These are phyloP conservation scores for Marchantia polymorpha DNA, from an alignment of 225 moss, liverwort and hornwort genomes.

Conservation along the genomic window DNA sequence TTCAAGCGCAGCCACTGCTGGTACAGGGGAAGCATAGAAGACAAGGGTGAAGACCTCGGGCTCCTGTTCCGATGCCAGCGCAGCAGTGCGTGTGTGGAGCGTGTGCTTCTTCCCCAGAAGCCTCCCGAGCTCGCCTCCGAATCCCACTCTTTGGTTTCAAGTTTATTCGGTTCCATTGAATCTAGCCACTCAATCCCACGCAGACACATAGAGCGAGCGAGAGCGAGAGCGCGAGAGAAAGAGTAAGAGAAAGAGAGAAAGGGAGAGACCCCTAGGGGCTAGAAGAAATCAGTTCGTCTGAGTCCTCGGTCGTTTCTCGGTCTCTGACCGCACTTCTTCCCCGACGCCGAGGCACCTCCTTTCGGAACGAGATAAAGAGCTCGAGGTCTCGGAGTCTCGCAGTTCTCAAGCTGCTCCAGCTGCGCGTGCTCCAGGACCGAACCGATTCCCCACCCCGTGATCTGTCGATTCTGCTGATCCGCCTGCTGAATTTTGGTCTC, in stretches of 20 bases:
- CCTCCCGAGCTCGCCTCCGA: not conserved
- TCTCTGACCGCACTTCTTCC: not conserved
- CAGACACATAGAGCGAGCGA: not conserved
- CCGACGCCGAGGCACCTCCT: not conserved
- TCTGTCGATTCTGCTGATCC: not conserved
- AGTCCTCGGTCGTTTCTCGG: not conserved
- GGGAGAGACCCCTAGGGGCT: not conserved
- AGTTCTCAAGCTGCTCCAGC: not conserved
- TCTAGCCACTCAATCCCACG: conserved; percentile 4
- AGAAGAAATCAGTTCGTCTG: not conserved
- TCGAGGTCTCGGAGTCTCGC: not conserved
- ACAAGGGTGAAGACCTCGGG: not conserved
- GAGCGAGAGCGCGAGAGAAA: no score
- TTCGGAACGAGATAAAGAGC: not conserved
- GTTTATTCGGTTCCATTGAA: not conserved
- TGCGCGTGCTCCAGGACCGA: not conserved
- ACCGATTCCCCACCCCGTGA: not conserved
- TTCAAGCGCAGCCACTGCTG: conserved; percentile 11
- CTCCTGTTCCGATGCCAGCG: not conserved
- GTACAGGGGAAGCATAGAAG: not conserved
- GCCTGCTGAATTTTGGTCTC: not conserved
- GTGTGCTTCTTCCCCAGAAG: conserved; percentile 16
- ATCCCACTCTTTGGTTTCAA: conserved; percentile 1
- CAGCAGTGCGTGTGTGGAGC: conserved; percentile 10
- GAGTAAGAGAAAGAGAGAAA: no score